A percentile compares a stretch with the other conserved stretches of the same genome.
Conservation (phyloP, 148 eudicot species). For the Rhododendron henanense region DNA sequence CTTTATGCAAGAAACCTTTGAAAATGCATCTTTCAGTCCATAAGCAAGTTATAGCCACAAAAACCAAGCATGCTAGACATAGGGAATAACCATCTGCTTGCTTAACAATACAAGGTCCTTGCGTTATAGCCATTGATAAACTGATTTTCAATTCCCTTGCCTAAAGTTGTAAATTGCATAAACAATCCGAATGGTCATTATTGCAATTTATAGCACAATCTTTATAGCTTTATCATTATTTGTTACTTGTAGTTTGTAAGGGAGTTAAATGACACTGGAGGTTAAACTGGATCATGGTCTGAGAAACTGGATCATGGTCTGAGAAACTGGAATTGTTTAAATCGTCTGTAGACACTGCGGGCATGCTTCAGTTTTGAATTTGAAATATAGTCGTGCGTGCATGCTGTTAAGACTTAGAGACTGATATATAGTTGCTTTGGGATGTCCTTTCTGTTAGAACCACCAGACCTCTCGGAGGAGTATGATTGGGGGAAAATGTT, state of each 20-base stretch:
- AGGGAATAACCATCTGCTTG: no score
- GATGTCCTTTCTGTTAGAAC: background rate
- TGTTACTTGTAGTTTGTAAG: background rate
- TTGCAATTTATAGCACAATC: no score
- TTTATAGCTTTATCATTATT: no score
- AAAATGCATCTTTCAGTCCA: no score
- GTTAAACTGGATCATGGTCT: background rate
- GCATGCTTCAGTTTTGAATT: background rate
- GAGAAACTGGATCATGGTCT: background rate
- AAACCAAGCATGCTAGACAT: no score
- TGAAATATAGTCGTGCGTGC: background rate
- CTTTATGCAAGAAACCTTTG: no score
- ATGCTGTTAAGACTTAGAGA: background rate
- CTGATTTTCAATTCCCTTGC: no score
- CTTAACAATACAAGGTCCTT: no score
- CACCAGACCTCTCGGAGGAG: background rate
- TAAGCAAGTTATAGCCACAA: no score
- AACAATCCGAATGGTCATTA: no score
- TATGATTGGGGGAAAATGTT: background rate
- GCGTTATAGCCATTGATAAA: no score
- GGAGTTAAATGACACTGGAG: background rate
- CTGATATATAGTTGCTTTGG: background rate
- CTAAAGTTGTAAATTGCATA: no score
- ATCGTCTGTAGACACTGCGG: background rate
- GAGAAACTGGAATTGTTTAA: background rate